Percentiles rank a stretch among this genome's conserved stretches.
Conservation (phyloP, 2,329 filamentous ascomycete species). For the Coniochaeta sp. region DNA sequence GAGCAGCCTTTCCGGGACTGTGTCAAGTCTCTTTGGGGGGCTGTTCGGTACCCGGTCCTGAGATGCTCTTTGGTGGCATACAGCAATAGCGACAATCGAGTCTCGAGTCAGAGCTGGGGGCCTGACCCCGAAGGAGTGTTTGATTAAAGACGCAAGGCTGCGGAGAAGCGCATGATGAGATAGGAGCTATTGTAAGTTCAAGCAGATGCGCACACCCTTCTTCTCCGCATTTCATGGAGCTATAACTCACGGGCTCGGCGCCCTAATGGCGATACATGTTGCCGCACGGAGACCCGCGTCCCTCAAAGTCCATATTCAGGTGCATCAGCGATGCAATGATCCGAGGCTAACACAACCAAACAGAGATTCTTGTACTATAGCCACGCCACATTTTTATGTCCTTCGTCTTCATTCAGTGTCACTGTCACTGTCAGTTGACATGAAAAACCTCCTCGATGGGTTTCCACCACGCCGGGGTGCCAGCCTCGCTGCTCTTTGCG, state of each 20-base stretch:
- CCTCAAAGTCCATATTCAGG: neutral
- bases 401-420: neutral
- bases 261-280: too few relatives aligned
- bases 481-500: conserved; percentile 49
- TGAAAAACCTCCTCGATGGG: conserved; percentile 64
- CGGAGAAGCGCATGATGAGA: too few relatives aligned
- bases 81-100: neutral
- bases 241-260: too few relatives aligned
- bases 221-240: too few relatives aligned
- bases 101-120: neutral
- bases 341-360: neutral
- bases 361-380: neutral
- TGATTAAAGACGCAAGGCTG: too few relatives aligned
- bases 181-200: too few relatives aligned
- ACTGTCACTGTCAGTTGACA: conserved; percentile 26
- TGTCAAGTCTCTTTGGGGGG: conserved; percentile 25
- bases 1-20: conserved; percentile 4
- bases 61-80: neutral
- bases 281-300: neutral
- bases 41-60: conserved; percentile 26
- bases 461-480: conserved; percentile 61
- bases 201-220: too few relatives aligned
- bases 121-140: too few relatives aligned
- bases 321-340: neutral
- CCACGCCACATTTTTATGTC: neutral